Base-by-base conservation (phyloP, 768 basidiomycete species). In the Boletus rubescentipes region DNA sequence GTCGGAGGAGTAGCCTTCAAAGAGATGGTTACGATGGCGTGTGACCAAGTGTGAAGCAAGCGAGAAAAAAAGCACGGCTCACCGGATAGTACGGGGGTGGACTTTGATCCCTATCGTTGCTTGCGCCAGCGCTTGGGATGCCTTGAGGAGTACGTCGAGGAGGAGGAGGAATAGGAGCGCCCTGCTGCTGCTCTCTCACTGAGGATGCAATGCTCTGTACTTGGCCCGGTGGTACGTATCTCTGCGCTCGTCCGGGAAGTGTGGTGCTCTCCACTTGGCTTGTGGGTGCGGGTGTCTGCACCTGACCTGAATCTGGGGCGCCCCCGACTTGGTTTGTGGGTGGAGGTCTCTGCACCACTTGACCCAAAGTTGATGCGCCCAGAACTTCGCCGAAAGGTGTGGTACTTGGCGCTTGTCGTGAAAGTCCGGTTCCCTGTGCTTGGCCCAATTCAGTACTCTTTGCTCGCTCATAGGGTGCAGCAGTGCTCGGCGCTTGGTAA, bases 21-120 rank as follows among this genome's bases (percentile, higher is more conserved):
- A 39, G 5, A 43, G 2, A 36, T 21, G 29, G 32, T 42, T 18
- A 5, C 9, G 12, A 29, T 37, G 23, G 3, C n/a, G 35, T 41
- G 44, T 31, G 35, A 31, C 9, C 14, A 23, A 3, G 9, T 21
- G 15, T 16, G 34, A 34, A n/a, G 6, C 11, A 21, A 18, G 18
- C 20, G 26, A 38, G 29, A 46, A n/a, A 10, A 26, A 35, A 31
- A 18, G 11, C 20, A 39, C 1, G 20, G 31, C 67, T 63, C 45
- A 69, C 67, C n/a, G 69, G 46, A 6, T 48, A 62, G 39, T 66
- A 66, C 1, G 66, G 65, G 2, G 65, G 65, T 26, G 65, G 66
- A 50, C 54, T 65, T 20, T 21, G 50, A 9, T 53, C 47, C 36
- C 21, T n/a, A 16, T 18, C 45, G 10, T 45, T 47, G n/a, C n/a